Evolutionary conservation across 441 rosid genomes (phyloP), one percentile per base, ranked within the genome.

Genomic region (Sinapis alba): DNA sequence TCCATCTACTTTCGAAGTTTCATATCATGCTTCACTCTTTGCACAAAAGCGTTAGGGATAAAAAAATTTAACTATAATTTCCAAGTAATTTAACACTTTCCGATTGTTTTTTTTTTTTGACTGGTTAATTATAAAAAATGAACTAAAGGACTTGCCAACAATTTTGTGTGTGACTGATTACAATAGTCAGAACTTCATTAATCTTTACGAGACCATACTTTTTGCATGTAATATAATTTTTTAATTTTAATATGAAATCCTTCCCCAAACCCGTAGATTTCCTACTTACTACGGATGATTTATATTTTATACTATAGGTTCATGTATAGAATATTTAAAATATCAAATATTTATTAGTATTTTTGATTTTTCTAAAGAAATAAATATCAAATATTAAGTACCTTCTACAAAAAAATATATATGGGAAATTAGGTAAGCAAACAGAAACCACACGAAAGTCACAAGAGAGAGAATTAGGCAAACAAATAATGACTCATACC

Each of bases 401-500:
- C 0, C 28, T 26, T 26, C 28, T 26, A 26, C 28, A 30, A 3
- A 38, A 4, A 36, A 32, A 3, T 19, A 73, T 64, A 4, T 8
- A 18, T 26, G 19, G 72, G 26, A 1, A 59, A 74, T 66, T 74
- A 75, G 79, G 79, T 75, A 5, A 69, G 30, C 79, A 70, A 69
- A 69, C 71, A 20, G 58, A 54, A 63, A 69, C 66, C 21, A 62
- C 75, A 65, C 45, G 67, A 71, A 65, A 77, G 54, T 34, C 71
- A 32, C 54, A 77, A 71, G 68, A 65, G 56, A 64, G 68, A 47
- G 24, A 65, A 24, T 65, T 71, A 65, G 72, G 80, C 63, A 65
- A 77, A 65, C 80, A 65, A 77, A 71, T 58, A 77, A 71, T 77
- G 72, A 65, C 32, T 47, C 62, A 30, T 43, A 57, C 45, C 45